Evolutionary conservation across 2,329 filamentous ascomycete species (phyloP).

Genomic region (Cladophialophora chaetospira): DNA sequence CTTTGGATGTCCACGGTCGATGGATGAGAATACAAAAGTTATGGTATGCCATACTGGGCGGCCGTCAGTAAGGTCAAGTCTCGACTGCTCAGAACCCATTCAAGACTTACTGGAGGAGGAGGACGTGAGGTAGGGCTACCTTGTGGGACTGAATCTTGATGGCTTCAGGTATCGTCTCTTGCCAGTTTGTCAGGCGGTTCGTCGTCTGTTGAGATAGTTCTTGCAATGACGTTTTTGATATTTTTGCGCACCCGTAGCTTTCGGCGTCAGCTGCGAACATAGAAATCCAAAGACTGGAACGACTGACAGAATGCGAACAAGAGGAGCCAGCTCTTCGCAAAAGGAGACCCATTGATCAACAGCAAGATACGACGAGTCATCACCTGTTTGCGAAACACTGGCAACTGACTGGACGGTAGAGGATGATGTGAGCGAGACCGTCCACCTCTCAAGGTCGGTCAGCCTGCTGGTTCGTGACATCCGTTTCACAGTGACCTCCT

Average conservation of each 20-base stretch:
- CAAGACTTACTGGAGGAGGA: slow-evolving; percentile 1
- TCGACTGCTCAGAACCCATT: neutral
- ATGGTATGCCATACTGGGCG: neutral
- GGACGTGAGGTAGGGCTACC: neutral
- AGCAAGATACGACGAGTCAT: neutral
- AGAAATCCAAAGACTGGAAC: neutral
- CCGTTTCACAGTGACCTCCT: neutral
- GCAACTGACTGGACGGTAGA: neutral
- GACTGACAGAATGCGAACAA: slow-evolving; percentile 1
- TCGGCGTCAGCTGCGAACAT: neutral
- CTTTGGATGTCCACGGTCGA: neutral
- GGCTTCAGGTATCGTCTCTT: neutral
- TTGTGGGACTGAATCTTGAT: neutral
- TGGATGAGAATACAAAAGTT: neutral
- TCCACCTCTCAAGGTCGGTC: neutral
- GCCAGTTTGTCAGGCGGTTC: neutral
- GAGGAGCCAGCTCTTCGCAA: neutral
- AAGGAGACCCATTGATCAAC: neutral
- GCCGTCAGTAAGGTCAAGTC: neutral
- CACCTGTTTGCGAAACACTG: neutral
- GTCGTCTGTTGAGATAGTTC: neutral
- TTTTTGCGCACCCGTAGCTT: neutral
- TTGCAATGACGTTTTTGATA: neutral
- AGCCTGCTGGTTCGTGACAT: neutral
- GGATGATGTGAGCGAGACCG: neutral